Percentiles rank a stretch among this genome's conserved stretches.
phyloP scores from a whole-genome alignment of 2,329 filamentous ascomycete genomes.

The Penicillium rolfsii region DNA sequence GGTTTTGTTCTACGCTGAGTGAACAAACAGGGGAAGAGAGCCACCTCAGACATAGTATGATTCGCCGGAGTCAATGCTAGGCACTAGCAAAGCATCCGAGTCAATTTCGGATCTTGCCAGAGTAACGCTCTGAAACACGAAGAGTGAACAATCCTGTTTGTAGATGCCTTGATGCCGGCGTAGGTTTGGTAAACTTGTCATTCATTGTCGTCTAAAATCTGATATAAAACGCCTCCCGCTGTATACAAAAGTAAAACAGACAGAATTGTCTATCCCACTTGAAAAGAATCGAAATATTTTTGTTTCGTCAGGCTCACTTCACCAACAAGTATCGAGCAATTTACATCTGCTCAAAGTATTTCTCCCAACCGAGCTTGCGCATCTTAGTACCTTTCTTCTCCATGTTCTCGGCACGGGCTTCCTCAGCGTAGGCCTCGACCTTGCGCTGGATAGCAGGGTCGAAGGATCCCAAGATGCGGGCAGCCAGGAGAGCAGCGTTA shows the following conservation, averaged over 20 bases:
- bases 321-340: neutral
- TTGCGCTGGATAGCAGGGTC: slow-evolving; percentile 47
- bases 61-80: no score
- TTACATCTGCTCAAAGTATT: slow-evolving; percentile 50
- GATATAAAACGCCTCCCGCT: slow-evolving; percentile 21
- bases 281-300: slow-evolving; percentile 6
- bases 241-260: slow-evolving; percentile 15
- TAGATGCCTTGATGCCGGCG: no score
- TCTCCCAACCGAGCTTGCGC: slow-evolving; percentile 48
- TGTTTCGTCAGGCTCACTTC: neutral
- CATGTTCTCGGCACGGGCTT: slow-evolving; percentile 47
- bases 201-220: slow-evolving; percentile 30
- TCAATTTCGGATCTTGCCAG: no score
- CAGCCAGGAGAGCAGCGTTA: slow-evolving; percentile 73
- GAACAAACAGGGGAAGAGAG: no score
- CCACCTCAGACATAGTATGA: no score
- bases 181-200: slow-evolving; percentile 14
- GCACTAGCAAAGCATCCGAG: no score
- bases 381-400: slow-evolving; percentile 49
- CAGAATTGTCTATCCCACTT: slow-evolving; percentile 1
- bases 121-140: neutral
- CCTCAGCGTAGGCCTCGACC: slow-evolving; percentile 49
- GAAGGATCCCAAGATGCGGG: slow-evolving; percentile 65
- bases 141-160: neutral
- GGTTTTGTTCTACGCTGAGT: no score